Percentiles rank a stretch among this genome's conserved stretches.
Evolutionary conservation across 495 filamentous ascomycete species (phyloP).

Genomic region (Penicillium canescens): DNA sequence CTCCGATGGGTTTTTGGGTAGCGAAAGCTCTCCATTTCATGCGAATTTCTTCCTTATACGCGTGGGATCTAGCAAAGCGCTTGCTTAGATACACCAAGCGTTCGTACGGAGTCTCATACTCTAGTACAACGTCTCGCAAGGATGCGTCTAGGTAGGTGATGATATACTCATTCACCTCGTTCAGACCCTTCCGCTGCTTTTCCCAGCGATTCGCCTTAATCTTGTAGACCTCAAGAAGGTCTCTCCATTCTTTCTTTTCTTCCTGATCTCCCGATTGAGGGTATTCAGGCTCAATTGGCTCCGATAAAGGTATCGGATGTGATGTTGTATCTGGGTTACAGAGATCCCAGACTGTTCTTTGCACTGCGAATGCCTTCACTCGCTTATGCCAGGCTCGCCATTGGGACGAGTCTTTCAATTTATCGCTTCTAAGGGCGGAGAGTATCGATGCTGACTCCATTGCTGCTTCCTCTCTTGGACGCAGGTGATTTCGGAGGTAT

Average conservation of each 20-base stretch:
- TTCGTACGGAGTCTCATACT: not conserved
- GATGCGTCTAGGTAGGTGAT: not conserved
- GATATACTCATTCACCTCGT: not conserved
- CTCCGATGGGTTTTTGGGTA: not conserved
- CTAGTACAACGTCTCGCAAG: not conserved
- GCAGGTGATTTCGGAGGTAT: too few species aligned
- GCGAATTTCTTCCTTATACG: not conserved
- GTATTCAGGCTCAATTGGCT: too few species aligned
- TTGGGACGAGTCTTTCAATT: too few species aligned
- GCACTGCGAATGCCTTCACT: not conserved
- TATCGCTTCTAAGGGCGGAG: too few species aligned
- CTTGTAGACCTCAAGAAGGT: too few species aligned
- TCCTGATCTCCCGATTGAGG: too few species aligned
- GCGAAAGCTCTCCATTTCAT: not conserved
- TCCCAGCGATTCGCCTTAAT: not conserved
- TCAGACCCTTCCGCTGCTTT: not conserved
- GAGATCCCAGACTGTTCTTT: not conserved
- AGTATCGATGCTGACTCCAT: too few species aligned
- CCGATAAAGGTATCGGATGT: not conserved
- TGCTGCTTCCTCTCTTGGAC: too few species aligned
- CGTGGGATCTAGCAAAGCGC: not conserved
- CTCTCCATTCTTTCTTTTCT: too few species aligned
- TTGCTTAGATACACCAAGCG: not conserved
- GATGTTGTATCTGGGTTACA: not conserved
- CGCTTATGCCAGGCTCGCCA: not conserved